Evolutionary conservation across 148 eudicot species (phyloP), one percentile per base, ranked within the genome.

Genomic region (Amaranthus hypochondriacus): DNA sequence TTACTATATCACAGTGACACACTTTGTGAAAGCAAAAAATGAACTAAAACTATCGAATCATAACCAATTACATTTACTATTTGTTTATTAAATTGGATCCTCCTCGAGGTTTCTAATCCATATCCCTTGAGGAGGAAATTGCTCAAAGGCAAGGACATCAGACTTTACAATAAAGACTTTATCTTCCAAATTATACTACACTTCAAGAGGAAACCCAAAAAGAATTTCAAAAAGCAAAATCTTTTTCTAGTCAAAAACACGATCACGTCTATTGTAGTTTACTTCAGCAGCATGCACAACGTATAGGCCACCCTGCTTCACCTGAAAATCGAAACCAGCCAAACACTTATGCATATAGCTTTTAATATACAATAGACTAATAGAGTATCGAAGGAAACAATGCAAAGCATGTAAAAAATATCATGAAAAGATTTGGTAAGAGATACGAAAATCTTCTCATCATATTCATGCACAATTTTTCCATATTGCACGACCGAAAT

Each of bases 311-410:
- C 54, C 39, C 56, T 50, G 71, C 65, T 79, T 77, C 78, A 61
- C 73, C 81, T 74, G 75, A 66, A 78, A 68, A 21, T 21, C 7
- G 15, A 58, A 77, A 71, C 68, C 67, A 77, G 7, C 52, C 15
- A 53, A 43, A 44, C 14, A 14, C 10, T 69, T 51, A 58, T 9
- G 11, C 8, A 55, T 48, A 5, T 43, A 44, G 39, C 68, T 68
- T 56, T 7, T 1, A n/a, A 6, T 14, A 50, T 5, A 18, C 4
- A 67, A 67, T 49, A 18, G 39, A 50, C 28, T 21, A 54, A 66
- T 2, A 43, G 3, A 39, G 5, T 62, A 48, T 9, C 9, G 47
- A 62, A 44, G 42, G 44, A 42, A 48, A 62, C 14, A 6, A 62
- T 42, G 66, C 66, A 62, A 11, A 62, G 12, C 48, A 62, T 12